These are phyloP conservation scores for Colletotrichum lini DNA, from an alignment of 2,329 filamentous ascomycete species.

Conservation along the genomic window DNA sequence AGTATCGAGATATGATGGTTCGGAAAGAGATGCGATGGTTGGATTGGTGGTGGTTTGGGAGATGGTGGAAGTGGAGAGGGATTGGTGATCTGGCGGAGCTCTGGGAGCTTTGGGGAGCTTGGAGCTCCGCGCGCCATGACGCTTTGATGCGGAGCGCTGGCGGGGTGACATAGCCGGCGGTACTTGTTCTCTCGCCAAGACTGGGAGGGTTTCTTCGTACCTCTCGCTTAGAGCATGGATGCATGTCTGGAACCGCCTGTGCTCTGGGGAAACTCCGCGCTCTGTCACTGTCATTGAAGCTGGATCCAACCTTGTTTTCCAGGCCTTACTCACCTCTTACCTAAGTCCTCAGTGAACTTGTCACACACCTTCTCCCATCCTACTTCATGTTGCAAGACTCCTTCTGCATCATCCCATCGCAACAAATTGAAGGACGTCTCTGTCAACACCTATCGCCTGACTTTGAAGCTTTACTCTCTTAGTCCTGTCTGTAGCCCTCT, in stretches of 20 bases:
- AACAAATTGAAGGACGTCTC: too few species aligned
- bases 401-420: too few species aligned
- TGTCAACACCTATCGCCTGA: not conserved
- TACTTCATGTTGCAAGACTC: not conserved
- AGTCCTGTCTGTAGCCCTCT: not conserved
- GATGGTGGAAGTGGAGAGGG: not conserved
- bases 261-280: slow-evolving; percentile 24
- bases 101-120: slow-evolving; percentile 26
- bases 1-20: slow-evolving; percentile 30
- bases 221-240: not conserved
- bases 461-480: not conserved
- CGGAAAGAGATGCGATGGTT: not conserved
- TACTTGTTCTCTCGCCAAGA: not conserved
- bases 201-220: fast-evolving
- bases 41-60: not conserved
- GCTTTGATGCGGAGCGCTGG: slow-evolving; percentile 31
- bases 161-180: not conserved
- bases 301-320: not conserved
- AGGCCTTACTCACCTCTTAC: not conserved
- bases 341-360: too few species aligned
- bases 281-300: not conserved
- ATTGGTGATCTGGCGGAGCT: slow-evolving; percentile 6
- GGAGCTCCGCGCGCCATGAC: slow-evolving; percentile 30
- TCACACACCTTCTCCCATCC: not conserved
- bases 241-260: not conserved